These are phyloP conservation scores for Madurella mycetomatis DNA, from an alignment of 2,329 filamentous ascomycete genomes.

Conservation along the genomic window DNA sequence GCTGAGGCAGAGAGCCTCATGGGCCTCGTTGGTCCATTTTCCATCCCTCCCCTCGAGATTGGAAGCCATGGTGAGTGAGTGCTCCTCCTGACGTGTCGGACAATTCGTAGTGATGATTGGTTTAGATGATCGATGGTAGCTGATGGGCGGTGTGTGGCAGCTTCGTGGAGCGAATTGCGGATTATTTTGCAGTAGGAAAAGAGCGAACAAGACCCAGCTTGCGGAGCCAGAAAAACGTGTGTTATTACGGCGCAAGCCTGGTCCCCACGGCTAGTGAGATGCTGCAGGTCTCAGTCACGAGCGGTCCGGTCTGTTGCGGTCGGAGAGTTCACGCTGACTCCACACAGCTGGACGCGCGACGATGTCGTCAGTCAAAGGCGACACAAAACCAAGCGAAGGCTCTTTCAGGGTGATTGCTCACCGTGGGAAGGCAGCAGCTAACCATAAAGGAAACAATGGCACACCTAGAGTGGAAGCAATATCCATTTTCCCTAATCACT, in stretches of 20 bases:
- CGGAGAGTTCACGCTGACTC: no score
- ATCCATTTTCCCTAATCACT: not conserved
- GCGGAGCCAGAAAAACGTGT: not conserved
- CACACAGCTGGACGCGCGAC: no score
- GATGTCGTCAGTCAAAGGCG: no score
- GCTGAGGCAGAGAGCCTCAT: conserved; percentile 21
- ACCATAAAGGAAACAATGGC: not conserved
- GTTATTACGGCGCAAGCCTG: not conserved
- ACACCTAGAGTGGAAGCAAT: not conserved
- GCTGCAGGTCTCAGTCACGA: no score
- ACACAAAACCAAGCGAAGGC: no score
- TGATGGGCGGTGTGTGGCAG: not conserved
- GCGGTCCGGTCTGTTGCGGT: no score
- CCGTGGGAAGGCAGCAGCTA: not conserved
- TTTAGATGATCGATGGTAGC: not conserved
- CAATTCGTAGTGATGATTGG: not conserved
- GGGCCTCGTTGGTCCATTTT: conserved; percentile 26
- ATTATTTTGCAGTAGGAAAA: not conserved
- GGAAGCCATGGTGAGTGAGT: not conserved
- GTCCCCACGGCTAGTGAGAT: no score
- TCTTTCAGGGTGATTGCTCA: no score
- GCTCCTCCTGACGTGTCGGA: not conserved
- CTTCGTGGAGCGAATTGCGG: not conserved
- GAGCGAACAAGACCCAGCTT: not conserved
- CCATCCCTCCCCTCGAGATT: not conserved